These are phyloP conservation scores for Dothidotthia symphoricarpi DNA, from an alignment of 2,329 filamentous ascomycete species.

Conservation along the genomic window DNA sequence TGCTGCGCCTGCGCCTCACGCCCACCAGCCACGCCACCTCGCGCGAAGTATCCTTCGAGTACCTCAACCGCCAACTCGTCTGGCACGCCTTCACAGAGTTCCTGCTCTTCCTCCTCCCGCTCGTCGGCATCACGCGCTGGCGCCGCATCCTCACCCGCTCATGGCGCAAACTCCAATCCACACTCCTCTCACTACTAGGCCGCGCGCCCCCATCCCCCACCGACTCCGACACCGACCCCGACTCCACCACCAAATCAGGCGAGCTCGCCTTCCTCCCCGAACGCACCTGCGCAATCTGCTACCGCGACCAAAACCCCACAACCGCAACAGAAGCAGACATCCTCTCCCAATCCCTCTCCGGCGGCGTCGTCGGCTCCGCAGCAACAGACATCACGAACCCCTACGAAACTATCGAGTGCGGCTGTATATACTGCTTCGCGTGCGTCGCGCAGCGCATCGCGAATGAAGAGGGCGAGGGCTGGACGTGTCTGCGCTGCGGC, in stretches of 20 bases:
- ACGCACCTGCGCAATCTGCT: slow-evolving; percentile 94
- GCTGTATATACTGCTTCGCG: slow-evolving; percentile 93
- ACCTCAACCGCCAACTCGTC: slow-evolving; percentile 93
- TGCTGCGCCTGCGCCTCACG: slow-evolving; percentile 79
- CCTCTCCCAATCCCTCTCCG: slow-evolving; percentile 59
- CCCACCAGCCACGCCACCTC: slow-evolving; percentile 80
- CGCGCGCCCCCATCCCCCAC: slow-evolving; percentile 41
- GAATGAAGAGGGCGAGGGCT: slow-evolving; percentile 89
- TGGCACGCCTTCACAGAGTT: slow-evolving; percentile 99
- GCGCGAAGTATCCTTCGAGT: slow-evolving; percentile 94
- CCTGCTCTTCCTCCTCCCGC: slow-evolving; percentile 89
- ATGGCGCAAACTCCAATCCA: slow-evolving; percentile 75
- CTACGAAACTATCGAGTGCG: slow-evolving; percentile 85
- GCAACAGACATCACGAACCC: slow-evolving; percentile 95
- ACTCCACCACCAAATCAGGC: slow-evolving; percentile 55
- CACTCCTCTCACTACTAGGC: slow-evolving; percentile 51
- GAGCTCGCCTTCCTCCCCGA: slow-evolving; percentile 86
- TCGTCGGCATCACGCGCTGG: slow-evolving; percentile 95
- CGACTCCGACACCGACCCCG: slow-evolving; percentile 50
- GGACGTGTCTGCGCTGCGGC: slow-evolving; percentile 86
- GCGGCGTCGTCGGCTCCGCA: slow-evolving; percentile 80
- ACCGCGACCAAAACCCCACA: slow-evolving; percentile 82
- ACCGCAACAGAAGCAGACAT: slow-evolving; percentile 60
- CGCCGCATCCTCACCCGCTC: slow-evolving; percentile 80
- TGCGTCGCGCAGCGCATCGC: slow-evolving; percentile 89